Percentiles rank a stretch among this genome's conserved stretches.
phyloP scores from a whole-genome alignment of 179 eudicot species.

The Nepenthes alata region DNA sequence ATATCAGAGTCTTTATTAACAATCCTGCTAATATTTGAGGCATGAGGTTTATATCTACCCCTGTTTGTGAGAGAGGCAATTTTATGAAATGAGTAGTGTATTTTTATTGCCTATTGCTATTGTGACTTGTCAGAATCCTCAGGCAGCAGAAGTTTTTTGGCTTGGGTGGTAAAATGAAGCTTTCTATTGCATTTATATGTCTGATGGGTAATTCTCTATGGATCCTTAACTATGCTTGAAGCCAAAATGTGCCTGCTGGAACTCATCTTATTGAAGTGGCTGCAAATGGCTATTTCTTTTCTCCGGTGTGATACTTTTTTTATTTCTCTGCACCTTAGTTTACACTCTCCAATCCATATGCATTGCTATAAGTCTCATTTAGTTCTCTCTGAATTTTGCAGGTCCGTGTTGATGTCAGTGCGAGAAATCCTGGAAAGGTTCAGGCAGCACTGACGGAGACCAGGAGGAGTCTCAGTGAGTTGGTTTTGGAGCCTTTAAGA shows the following conservation, averaged over 20 bases:
- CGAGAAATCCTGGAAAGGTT: slow-evolving; percentile 94
- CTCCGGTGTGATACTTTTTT: slow-evolving; percentile 58
- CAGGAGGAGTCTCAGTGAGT: slow-evolving; percentile 69
- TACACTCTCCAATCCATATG: not conserved
- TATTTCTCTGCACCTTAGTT: not conserved
- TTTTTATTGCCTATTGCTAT: not conserved
- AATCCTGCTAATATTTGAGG: no score
- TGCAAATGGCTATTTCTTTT: slow-evolving; percentile 79
- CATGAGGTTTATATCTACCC: no score
- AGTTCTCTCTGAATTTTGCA: slow-evolving; percentile 7
- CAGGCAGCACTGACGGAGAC: slow-evolving; percentile 97
- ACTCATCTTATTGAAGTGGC: slow-evolving; percentile 95
- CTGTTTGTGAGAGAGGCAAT: no score
- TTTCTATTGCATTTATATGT: no score
- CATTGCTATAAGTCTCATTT: not conserved
- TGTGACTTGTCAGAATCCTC: not conserved
- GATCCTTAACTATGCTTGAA: slow-evolving; percentile 48
- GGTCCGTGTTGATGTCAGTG: slow-evolving; percentile 96
- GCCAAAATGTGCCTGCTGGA: slow-evolving; percentile 88
- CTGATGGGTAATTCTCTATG: no score
- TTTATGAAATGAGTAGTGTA: no score
- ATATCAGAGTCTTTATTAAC: no score
- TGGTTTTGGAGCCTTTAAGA: slow-evolving; percentile 86
- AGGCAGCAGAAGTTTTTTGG: no score
- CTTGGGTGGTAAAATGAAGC: no score